Evolutionary conservation across 805 yeast genomes (phyloP), one percentile per base, ranked within the genome.

Genomic region (Candida tammaniensis): DNA sequence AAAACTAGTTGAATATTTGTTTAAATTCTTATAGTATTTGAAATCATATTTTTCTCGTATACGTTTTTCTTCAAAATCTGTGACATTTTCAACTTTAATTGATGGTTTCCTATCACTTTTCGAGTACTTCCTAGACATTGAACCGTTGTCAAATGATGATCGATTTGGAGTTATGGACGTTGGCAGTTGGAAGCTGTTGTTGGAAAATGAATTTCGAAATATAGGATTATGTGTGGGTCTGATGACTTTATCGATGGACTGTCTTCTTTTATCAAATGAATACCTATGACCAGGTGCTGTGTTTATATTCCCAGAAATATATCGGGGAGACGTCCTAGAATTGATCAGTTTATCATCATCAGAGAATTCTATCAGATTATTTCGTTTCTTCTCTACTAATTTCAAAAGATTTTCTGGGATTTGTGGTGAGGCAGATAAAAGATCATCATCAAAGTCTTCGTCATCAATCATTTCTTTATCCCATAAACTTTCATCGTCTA

Each of bases 361-460:
- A 43, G 56, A 53, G 44, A 56, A 31, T 12, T 41, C 45, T 31
- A 35, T 13, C 36, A 19, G 37, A 31, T 25, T 35, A 14, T 28
- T 37, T 17, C 40, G 36, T 36, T 42, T 68, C 63, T 38, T 60
- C 61, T 72, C 86, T 38, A 70, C 85, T 47, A 74, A 54, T 46
- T 72, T 66, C 24, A 80, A 55, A 12, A 80, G 60, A 28, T 76
- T 76, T 21, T 74, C 74, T 0, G 87, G 87, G 3, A 81, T 80
- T 46, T 81, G 84, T 1, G 87, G 87, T 1, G 86, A 80, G 4
- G 77, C 78, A 1, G 81, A 73, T 16, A 78, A 53, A 15, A 63
- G 40, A 21, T 68, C 72, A 29, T 71, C 68, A 46, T 67, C 71
- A 35, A 63, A 44, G 24, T 67, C 72, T 30, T 64, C 70, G 36